phyloP scores from a whole-genome alignment of 768 basidiomycete genomes.

The Saitozyma podzolica region DNA sequence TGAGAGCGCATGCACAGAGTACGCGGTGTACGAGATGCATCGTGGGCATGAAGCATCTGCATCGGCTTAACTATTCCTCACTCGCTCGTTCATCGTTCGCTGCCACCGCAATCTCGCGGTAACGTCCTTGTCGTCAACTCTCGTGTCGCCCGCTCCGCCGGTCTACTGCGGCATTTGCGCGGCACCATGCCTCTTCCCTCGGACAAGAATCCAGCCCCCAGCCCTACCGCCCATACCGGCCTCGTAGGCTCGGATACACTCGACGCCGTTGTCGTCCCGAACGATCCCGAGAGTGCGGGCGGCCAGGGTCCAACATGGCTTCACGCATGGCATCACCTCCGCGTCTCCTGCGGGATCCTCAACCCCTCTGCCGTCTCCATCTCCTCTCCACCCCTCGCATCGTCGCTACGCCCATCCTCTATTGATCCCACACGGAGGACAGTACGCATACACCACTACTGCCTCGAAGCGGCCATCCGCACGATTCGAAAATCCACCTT shows the following conservation, averaged over 20 bases:
- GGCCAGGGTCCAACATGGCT: not conserved
- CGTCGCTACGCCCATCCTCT: not conserved
- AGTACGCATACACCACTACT: constrained; percentile 26
- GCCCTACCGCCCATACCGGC: not conserved
- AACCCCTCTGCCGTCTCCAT: constrained; percentile 5
- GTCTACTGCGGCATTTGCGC: constrained; percentile 30
- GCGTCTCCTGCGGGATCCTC: not conserved
- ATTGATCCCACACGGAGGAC: not conserved
- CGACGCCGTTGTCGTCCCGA: not conserved
- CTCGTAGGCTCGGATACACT: not conserved
- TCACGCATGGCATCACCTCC: not conserved
- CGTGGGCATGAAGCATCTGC: too few species aligned
- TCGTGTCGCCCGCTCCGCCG: constrained; percentile 1
- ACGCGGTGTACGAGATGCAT: too few species aligned
- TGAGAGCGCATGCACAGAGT: too few species aligned
- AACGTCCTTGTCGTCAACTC: too few species aligned
- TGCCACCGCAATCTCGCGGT: too few species aligned
- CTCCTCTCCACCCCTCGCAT: not conserved
- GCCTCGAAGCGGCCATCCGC: constrained; percentile 8
- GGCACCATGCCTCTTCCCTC: constrained; percentile 21
- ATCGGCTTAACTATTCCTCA: too few species aligned
- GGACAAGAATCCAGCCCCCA: not conserved
- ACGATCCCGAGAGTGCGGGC: not conserved
- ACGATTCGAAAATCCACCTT: constrained; percentile 11
- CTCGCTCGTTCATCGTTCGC: too few species aligned